phyloP scores from a whole-genome alignment of 768 basidiomycete species.

The Lentinula edodes region DNA sequence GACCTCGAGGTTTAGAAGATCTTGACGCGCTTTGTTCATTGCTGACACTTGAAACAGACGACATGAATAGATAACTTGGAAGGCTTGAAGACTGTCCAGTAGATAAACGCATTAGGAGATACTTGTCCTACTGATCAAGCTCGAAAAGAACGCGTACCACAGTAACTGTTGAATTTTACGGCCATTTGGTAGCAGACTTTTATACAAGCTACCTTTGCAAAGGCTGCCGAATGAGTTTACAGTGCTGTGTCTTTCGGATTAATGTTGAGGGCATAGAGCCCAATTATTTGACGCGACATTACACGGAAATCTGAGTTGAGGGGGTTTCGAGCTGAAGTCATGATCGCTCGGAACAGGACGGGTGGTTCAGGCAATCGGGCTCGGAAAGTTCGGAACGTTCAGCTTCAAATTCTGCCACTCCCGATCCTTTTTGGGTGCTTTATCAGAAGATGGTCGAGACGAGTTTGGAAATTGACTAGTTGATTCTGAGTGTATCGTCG shows the following conservation, averaged over 20 bases:
- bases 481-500: too few species aligned
- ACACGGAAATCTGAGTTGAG: background rate
- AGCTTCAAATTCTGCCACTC: background rate
- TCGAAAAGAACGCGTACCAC: background rate
- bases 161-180: background rate
- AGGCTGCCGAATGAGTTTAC: background rate
- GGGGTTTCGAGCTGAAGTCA: background rate
- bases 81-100: background rate
- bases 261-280: background rate
- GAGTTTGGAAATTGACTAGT: too few species aligned
- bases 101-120: background rate
- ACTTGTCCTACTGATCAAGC: background rate
- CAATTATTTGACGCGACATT: background rate
- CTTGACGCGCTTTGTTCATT: background rate
- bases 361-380: background rate
- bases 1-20: background rate
- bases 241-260: background rate
- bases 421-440: too few species aligned
- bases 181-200: background rate
- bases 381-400: background rate
- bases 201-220: background rate
- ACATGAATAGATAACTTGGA: background rate
- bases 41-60: background rate
- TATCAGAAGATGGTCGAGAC: too few species aligned
- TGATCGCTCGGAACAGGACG: background rate